Evolutionary conservation across 768 basidiomycete species (phyloP).

Genomic region (Kondoa subrosea): DNA sequence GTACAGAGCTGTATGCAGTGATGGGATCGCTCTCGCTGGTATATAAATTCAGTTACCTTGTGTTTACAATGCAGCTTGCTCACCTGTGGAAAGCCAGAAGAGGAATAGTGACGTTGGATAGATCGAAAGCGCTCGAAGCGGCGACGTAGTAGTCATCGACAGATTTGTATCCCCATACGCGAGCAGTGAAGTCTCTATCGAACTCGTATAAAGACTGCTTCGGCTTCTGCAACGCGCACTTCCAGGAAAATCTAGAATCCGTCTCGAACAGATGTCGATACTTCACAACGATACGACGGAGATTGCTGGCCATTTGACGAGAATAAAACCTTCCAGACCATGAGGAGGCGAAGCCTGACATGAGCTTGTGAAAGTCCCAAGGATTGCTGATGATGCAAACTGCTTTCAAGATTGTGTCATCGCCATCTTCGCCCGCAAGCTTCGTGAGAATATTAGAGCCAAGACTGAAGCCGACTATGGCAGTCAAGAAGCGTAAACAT

Average conservation of each 20-base stretch:
- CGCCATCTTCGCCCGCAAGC: constrained; percentile 72
- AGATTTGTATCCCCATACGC: constrained; percentile 38
- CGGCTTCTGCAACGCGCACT: no score
- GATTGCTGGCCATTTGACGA: constrained; percentile 65
- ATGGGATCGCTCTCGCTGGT: constrained; percentile 54
- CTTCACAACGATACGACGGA: constrained; percentile 28
- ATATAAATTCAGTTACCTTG: background rate
- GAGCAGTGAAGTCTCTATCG: constrained; percentile 34
- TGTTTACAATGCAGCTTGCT: background rate
- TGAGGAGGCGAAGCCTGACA: constrained; percentile 23
- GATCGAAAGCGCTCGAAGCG: constrained; percentile 45
- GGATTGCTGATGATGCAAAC: constrained; percentile 55
- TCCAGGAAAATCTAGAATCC: constrained; percentile 16
- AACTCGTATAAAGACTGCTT: constrained; percentile 33
- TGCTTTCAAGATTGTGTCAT: constrained; percentile 44
- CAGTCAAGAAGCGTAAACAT: no score
- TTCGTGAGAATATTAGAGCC: constrained; percentile 81
- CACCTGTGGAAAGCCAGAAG: constrained; percentile 57
- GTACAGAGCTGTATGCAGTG: constrained; percentile 40
- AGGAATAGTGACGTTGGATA: constrained; percentile 50
- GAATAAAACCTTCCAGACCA: no score
- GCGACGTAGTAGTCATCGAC: constrained; percentile 38
- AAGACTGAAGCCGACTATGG: constrained; percentile 79
- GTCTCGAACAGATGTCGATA: constrained; percentile 7
- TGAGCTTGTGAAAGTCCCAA: constrained; percentile 30